phyloP scores from a whole-genome alignment of 129 eudicot species.

The Logfia minima region DNA sequence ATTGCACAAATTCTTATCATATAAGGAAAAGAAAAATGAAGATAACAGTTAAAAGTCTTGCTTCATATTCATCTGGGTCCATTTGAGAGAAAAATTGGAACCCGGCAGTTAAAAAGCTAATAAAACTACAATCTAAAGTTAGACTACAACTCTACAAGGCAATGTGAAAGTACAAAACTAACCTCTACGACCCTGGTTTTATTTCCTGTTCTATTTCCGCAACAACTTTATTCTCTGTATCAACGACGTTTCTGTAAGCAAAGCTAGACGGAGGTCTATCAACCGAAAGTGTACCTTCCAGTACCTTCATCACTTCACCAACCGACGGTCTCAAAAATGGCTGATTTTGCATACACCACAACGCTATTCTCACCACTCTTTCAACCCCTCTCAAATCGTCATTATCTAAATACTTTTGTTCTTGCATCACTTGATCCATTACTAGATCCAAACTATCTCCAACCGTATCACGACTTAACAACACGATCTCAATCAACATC shows the following conservation, averaged over 20 bases:
- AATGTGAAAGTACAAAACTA: conserved; percentile 21
- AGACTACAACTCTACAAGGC: conserved; percentile 22
- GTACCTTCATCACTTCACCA: conserved; percentile 74
- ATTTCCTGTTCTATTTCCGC: conserved; percentile 55
- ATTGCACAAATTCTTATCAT: background rate
- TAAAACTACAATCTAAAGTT: conserved; percentile 36
- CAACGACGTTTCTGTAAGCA: conserved; percentile 26
- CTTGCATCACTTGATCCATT: conserved; percentile 37
- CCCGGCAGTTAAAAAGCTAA: conserved; percentile 24
- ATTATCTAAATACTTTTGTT: conserved; percentile 25
- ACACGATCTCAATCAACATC: conserved; percentile 57
- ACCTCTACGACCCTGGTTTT: conserved; percentile 31
- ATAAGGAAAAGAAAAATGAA: background rate
- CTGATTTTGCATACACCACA: conserved; percentile 85
- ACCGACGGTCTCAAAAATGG: conserved; percentile 72
- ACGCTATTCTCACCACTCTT: conserved; percentile 59
- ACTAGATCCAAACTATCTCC: conserved; percentile 39
- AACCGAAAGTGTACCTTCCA: conserved; percentile 72
- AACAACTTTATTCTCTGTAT: conserved; percentile 19
- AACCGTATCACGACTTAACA: conserved; percentile 36
- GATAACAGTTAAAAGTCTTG: background rate
- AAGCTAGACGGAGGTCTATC: conserved; percentile 65
- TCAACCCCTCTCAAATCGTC: conserved; percentile 54
- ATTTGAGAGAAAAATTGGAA: conserved; percentile 19
- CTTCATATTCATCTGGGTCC: conserved; percentile 22